phyloP scores from a whole-genome alignment of 768 basidiomycete genomes.

The Macrocybe gigantea region DNA sequence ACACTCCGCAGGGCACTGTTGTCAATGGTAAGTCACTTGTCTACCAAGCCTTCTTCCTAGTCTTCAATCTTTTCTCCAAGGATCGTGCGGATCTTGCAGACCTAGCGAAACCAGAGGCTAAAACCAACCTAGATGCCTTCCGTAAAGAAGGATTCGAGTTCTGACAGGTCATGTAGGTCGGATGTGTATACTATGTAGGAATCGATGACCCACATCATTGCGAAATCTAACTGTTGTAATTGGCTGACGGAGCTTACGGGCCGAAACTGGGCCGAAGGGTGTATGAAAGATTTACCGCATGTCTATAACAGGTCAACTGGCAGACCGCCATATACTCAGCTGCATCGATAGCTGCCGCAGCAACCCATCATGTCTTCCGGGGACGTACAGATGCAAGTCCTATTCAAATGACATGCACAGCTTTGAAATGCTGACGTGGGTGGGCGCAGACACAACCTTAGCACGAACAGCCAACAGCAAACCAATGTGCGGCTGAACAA shows the following conservation, averaged over 20 bases:
- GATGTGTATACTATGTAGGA: constrained; percentile 2
- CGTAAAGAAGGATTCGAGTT: constrained; percentile 88
- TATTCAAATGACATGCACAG: not conserved
- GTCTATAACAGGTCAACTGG: too few relatives aligned
- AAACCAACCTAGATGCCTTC: constrained; percentile 65
- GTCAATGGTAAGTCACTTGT: constrained; percentile 53
- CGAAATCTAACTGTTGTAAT: too few relatives aligned
- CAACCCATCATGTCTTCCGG: constrained; percentile 37
- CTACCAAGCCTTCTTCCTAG: too few relatives aligned
- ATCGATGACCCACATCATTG: too few relatives aligned
- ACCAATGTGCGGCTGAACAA: constrained; percentile 53
- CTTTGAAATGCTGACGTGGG: not conserved
- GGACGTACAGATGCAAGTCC: constrained; percentile 32
- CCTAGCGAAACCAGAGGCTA: constrained; percentile 55
- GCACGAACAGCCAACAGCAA: not conserved
- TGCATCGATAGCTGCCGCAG: not conserved
- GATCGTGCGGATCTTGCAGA: constrained; percentile 80
- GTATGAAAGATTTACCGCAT: too few relatives aligned
- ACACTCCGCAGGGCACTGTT: constrained; percentile 80
- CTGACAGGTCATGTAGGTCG: constrained; percentile 24
- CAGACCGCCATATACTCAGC: too few relatives aligned
- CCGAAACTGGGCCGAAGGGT: too few relatives aligned
- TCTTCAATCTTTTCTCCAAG: constrained; percentile 27
- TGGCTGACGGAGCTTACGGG: too few relatives aligned
- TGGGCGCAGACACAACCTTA: constrained; percentile 31